These are phyloP conservation scores for Cyberlindnera maclurae DNA, from an alignment of 805 yeast genomes.

Conservation along the genomic window DNA sequence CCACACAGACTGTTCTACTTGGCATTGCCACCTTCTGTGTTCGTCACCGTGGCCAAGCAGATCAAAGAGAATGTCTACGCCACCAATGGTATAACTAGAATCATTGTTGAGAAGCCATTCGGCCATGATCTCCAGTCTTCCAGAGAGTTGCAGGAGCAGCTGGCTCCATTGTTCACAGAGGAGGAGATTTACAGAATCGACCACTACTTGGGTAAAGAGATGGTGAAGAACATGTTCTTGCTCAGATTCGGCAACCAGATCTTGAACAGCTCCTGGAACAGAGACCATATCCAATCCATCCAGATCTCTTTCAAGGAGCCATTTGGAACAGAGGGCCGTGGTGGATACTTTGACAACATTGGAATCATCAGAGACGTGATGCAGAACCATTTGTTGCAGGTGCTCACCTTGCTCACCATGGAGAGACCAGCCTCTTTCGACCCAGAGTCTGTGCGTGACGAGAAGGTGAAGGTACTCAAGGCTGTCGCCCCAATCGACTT, in stretches of 20 bases:
- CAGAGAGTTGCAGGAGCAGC: conserved; percentile 63
- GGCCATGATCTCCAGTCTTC: conserved; percentile 85
- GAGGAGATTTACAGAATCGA: conserved; percentile 93
- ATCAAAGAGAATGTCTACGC: conserved; percentile 66
- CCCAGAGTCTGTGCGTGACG: conserved; percentile 93
- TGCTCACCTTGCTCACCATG: conserved; percentile 86
- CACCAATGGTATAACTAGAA: conserved; percentile 61
- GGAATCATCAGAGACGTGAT: conserved; percentile 97
- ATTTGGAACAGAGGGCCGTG: conserved; percentile 99
- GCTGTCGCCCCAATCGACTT: conserved; percentile 64
- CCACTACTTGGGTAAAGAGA: conserved; percentile 95
- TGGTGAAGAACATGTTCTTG: conserved; percentile 89
- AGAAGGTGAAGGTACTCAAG: conserved; percentile 87
- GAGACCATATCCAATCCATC: conserved; percentile 65
- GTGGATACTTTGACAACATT: conserved; percentile 92
- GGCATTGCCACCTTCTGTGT: conserved; percentile 93
- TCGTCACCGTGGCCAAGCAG: conserved; percentile 68
- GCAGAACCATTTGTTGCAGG: conserved; percentile 96
- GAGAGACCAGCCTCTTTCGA: conserved; percentile 89
- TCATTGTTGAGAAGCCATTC: conserved; percentile 95
- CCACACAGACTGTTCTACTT: conserved; percentile 84
- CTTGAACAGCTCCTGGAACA: conserved; percentile 85
- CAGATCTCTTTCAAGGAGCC: conserved; percentile 95
- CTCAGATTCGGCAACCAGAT: conserved; percentile 88
- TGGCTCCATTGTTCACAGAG: conserved; percentile 85